These are phyloP conservation scores for Dichotomocladium elegans DNA, from an alignment of 371 early-diverging fungal genomes.

Conservation along the genomic window DNA sequence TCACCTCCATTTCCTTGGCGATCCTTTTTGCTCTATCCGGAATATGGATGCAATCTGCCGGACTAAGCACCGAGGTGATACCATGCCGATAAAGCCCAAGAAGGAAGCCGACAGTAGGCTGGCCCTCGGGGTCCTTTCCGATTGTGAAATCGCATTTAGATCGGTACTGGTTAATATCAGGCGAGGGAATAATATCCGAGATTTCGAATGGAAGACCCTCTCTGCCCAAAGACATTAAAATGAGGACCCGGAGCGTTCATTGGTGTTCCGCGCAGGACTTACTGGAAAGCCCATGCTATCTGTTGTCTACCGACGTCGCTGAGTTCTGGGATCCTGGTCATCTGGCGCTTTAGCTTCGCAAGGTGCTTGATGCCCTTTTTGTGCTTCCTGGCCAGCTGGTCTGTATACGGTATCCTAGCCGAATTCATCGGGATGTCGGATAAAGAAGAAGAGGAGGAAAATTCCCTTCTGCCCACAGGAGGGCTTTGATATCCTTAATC, in stretches of 20 bases:
- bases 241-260: too few relatives aligned
- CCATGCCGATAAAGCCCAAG: constrained; percentile 67
- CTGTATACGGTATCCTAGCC: constrained; percentile 36
- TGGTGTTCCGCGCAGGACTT: too few relatives aligned
- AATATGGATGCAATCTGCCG: constrained; percentile 51
- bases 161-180: constrained; percentile 62
- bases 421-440: too few relatives aligned
- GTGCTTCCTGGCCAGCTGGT: constrained; percentile 40
- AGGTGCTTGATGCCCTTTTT: constrained; percentile 19
- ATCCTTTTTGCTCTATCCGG: constrained; percentile 51
- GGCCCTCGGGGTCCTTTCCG: constrained; percentile 57
- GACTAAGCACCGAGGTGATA: constrained; percentile 45
- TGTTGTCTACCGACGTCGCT: constrained; percentile 19
- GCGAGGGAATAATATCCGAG: constrained; percentile 58
- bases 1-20: constrained; percentile 45
- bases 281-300: constrained; percentile 34
- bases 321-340: constrained; percentile 17
- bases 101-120: constrained; percentile 69
- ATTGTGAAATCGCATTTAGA: constrained; percentile 84
- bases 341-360: constrained; percentile 20
- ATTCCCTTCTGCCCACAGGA: not conserved
- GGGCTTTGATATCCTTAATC: too few relatives aligned
- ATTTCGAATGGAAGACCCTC: constrained; percentile 27
- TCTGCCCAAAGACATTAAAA: not conserved
- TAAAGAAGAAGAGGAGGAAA: not conserved